phyloP scores from a whole-genome alignment of 208 protist species.

The Crithidia brevicula region DNA sequence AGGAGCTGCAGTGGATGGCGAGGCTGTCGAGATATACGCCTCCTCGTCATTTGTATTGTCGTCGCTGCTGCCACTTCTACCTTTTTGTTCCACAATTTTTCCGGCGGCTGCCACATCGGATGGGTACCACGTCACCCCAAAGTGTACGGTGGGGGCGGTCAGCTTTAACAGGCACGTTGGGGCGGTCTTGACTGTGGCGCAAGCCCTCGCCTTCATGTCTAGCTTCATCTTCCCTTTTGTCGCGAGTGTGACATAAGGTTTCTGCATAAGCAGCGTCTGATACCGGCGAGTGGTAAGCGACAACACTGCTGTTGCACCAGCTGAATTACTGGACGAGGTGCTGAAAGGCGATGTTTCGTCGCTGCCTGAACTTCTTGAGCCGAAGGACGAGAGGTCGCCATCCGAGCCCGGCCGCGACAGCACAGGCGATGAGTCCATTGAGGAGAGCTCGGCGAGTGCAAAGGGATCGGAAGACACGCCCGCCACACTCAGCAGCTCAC shows the following conservation, averaged over 20 bases:
- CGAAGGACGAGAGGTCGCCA: not conserved
- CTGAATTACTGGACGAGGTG: not conserved
- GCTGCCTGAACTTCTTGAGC: not conserved
- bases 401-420: not conserved
- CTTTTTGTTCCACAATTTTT: too few relatives aligned
- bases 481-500: constrained; percentile 8
- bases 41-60: not conserved
- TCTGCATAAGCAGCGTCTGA: constrained; percentile 19
- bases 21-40: not conserved
- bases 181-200: not conserved
- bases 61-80: not conserved
- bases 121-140: constrained; percentile 16
- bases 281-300: constrained; percentile 13
- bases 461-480: not conserved
- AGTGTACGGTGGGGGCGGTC: constrained; percentile 12
- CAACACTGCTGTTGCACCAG: constrained; percentile 11
- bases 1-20: not conserved
- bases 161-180: constrained; percentile 19
- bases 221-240: not conserved
- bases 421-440: not conserved
- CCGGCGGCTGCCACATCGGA: not conserved
- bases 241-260: not conserved
- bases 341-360: not conserved
- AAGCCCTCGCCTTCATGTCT: not conserved
- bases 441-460: not conserved